Evolutionary conservation across 805 yeast genomes (phyloP).

Genomic region (Schizosaccharomyces lindneri): DNA sequence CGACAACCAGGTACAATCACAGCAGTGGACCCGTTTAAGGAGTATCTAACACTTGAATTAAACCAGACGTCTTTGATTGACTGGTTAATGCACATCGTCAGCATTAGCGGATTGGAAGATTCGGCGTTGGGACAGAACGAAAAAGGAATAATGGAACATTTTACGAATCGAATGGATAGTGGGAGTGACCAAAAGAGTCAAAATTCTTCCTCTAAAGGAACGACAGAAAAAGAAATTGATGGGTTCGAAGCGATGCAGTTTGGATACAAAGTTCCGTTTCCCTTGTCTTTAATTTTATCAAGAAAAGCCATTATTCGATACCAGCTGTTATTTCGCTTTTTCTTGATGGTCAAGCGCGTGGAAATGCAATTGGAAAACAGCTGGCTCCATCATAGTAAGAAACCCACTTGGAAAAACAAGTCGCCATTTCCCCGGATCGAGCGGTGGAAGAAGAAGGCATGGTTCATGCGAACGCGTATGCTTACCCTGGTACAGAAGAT

Average conservation of each 20-base stretch:
- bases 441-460: slow-evolving; percentile 10
- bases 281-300: slow-evolving; percentile 50
- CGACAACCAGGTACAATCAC: slow-evolving; percentile 19
- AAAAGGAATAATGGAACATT: neutral
- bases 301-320: slow-evolving; percentile 50
- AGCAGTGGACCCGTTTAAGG: slow-evolving; percentile 15
- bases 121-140: slow-evolving; percentile 5
- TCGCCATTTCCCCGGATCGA: slow-evolving; percentile 13
- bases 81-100: slow-evolving; percentile 15
- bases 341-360: slow-evolving; percentile 36
- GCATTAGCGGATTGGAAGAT: slow-evolving; percentile 15
- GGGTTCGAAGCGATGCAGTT: slow-evolving; percentile 17
- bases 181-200: neutral
- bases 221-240: slow-evolving; percentile 6
- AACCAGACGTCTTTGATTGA: slow-evolving; percentile 14
- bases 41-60: slow-evolving; percentile 14
- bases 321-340: slow-evolving; percentile 53
- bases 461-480: slow-evolving; percentile 22
- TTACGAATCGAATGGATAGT: neutral
- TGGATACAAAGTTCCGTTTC: slow-evolving; percentile 43
- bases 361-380: slow-evolving; percentile 34
- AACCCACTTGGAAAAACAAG: slow-evolving; percentile 41
- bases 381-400: slow-evolving; percentile 45
- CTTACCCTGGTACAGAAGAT: slow-evolving; percentile 30
- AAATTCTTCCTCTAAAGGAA: neutral